These are phyloP conservation scores for Nakazawaea holstii DNA, from an alignment of 805 yeast genomes.

Conservation along the genomic window DNA sequence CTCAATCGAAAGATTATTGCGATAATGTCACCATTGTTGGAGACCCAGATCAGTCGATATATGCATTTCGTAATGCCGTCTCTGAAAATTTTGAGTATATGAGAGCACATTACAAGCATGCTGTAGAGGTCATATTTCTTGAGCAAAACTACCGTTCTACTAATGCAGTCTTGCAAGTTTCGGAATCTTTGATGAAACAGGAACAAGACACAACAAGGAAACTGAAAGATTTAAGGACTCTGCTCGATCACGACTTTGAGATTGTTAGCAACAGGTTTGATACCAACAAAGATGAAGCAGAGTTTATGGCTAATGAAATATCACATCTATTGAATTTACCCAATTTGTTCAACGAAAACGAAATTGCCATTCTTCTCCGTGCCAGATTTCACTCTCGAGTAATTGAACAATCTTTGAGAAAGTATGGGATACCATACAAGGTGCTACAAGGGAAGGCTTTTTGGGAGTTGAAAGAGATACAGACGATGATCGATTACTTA, in stretches of 20 bases:
- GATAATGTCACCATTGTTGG: constrained; percentile 84
- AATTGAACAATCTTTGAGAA: constrained; percentile 59
- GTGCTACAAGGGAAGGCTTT: constrained; percentile 72
- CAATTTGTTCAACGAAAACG: constrained; percentile 41
- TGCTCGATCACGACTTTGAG: constrained; percentile 33
- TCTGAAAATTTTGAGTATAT: constrained; percentile 58
- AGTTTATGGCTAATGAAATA: constrained; percentile 53
- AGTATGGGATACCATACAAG: constrained; percentile 53
- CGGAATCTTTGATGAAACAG: constrained; percentile 61
- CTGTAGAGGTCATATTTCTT: constrained; percentile 36
- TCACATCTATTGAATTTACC: constrained; percentile 40
- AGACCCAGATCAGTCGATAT: constrained; percentile 94
- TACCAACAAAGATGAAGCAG: constrained; percentile 49
- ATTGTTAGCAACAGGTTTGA: constrained; percentile 39
- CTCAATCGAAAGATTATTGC: constrained; percentile 27
- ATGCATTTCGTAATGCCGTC: constrained; percentile 81
- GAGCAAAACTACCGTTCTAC: constrained; percentile 82
- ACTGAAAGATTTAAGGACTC: constrained; percentile 41
- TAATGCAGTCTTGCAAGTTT: constrained; percentile 51
- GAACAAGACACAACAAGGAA: constrained; percentile 35
- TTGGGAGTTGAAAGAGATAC: constrained; percentile 73
- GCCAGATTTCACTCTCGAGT: constrained; percentile 54
- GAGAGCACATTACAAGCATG: constrained; percentile 28
- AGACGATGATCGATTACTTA: constrained; percentile 55
- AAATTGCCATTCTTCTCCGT: constrained; percentile 69